These are phyloP conservation scores for Geotrichum klebahnii DNA, from an alignment of 1,139 yeast species.

Conservation along the genomic window DNA sequence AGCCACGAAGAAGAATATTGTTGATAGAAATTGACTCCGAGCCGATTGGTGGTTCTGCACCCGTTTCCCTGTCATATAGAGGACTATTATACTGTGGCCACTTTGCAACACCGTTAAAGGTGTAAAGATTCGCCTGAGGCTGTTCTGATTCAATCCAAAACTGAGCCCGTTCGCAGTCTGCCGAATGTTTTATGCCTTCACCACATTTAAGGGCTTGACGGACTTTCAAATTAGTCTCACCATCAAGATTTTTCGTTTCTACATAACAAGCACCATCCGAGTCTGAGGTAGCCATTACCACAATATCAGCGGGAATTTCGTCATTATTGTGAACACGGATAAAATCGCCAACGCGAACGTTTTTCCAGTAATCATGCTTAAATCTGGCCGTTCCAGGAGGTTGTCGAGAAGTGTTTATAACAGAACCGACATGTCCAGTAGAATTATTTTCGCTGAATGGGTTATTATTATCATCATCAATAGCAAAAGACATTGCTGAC, in stretches of 20 bases:
- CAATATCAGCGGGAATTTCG: slow-evolving; percentile 88
- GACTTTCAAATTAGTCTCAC: slow-evolving; percentile 88
- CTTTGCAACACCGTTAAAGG: slow-evolving; percentile 77
- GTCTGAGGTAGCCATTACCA: slow-evolving; percentile 77
- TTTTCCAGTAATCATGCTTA: slow-evolving; percentile 78
- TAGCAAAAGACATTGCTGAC: slow-evolving; percentile 81
- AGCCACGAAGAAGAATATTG: slow-evolving; percentile 81
- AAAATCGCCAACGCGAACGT: slow-evolving; percentile 82
- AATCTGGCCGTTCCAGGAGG: slow-evolving; percentile 47
- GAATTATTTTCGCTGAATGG: slow-evolving; percentile 62
- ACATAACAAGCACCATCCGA: slow-evolving; percentile 86
- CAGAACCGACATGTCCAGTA: slow-evolving; percentile 66
- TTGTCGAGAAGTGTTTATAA: slow-evolving; percentile 72
- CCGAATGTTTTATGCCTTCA: slow-evolving; percentile 56
- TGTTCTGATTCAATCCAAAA: slow-evolving; percentile 90
- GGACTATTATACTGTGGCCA: slow-evolving; percentile 41
- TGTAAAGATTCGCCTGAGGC: slow-evolving; percentile 79
- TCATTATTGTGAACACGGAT: slow-evolving; percentile 81
- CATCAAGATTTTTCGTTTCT: slow-evolving; percentile 92
- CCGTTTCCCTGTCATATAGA: slow-evolving; percentile 24
- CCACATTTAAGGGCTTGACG: slow-evolving; percentile 74
- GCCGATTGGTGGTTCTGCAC: slow-evolving; percentile 27
- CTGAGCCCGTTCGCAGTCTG: slow-evolving; percentile 67
- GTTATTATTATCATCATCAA: slow-evolving; percentile 66
- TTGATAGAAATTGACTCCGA: slow-evolving; percentile 74